A percentile compares a stretch with the other conserved stretches of the same genome.
phyloP scores from a whole-genome alignment of 768 basidiomycete genomes.

The Kwoniella europaea region DNA sequence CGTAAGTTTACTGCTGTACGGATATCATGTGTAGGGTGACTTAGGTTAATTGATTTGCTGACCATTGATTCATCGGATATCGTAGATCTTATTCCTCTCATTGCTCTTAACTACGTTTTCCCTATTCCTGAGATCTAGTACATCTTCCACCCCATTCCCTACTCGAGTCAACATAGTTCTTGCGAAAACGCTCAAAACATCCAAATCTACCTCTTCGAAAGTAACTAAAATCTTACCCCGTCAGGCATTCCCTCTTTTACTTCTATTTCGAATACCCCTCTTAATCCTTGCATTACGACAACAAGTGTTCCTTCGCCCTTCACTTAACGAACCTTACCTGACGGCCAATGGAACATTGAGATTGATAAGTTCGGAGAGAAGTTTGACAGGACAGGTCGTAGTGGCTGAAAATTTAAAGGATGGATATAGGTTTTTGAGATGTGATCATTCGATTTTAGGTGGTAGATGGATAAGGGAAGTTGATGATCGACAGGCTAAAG shows the following conservation, averaged over 20 bases:
- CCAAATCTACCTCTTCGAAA: not conserved
- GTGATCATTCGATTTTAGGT: constrained; percentile 66
- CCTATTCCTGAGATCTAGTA: constrained; percentile 31
- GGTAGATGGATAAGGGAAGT: constrained; percentile 75
- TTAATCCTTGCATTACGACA: constrained; percentile 43
- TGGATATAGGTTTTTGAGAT: constrained; percentile 61
- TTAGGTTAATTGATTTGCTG: not conserved
- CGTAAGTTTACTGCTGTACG: constrained; percentile 21
- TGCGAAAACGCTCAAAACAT: not conserved
- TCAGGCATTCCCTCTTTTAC: constrained; percentile 34
- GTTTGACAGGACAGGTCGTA: constrained; percentile 75
- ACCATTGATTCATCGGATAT: not conserved
- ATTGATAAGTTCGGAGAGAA: constrained; percentile 48
- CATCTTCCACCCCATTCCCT: constrained; percentile 26
- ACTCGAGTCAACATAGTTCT: constrained; percentile 2
- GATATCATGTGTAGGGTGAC: too few species aligned
- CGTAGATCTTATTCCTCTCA: constrained; percentile 44
- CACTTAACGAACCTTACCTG: constrained; percentile 33
- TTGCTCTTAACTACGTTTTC: constrained; percentile 38
- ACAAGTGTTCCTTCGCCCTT: constrained; percentile 41
- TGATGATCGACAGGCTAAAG: not conserved
- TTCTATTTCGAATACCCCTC: constrained; percentile 39
- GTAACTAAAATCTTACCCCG: constrained; percentile 10
- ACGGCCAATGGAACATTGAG: constrained; percentile 37
- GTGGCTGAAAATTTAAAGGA: constrained; percentile 70